Evolutionary conservation across 192 early-diverging fungal species (phyloP), one percentile per base, ranked within the genome.

Genomic region (Pecoramyces ruminantium): DNA sequence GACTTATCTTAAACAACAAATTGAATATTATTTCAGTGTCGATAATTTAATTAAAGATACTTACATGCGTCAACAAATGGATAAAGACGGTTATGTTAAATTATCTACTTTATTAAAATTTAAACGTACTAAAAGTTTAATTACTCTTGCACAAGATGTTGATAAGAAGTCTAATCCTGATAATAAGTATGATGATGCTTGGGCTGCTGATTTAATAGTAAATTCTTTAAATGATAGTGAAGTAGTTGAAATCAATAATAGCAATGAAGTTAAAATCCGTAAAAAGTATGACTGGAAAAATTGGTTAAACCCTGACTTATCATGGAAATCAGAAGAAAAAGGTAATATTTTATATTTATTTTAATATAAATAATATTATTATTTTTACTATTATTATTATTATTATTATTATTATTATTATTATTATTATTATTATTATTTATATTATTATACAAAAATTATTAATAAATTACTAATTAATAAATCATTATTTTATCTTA

Each of bases 1-100:
- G 81, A 40, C 77, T 79, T 88, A 85, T 81, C 84, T 89, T 15
- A 82, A 81, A 79, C 82, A 84, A n/a, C 88, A 89, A 83, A 84
- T 89, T 79, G 94, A 99, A 85, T 99, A 95, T 86, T 99, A 99
- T 87, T 98, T 98, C 82, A 96, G 94, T 78, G 90, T 97, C 39
- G 97, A 98, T 38, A 99, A 99, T 83, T 88, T 99, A 79, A 96
- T 94, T 91, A 94, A 93, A 79, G 97, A 99, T 85, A 88, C 97
- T 27, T 99, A 90, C 85, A 95, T 99, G 87, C 93, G 97, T 77
- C 86, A 87, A 77, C 94, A 97, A 83, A 99, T 99, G 96, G 91
- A 96, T 79, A 79, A 88, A 4, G 88, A 93, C 67, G 97, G 97
- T 25, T 94, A 87, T 82, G 94, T 99, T 28, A 88, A 92, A 6